Base-by-base conservation (phyloP, 345 rosid species). In the Erodium maritimum region DNA sequence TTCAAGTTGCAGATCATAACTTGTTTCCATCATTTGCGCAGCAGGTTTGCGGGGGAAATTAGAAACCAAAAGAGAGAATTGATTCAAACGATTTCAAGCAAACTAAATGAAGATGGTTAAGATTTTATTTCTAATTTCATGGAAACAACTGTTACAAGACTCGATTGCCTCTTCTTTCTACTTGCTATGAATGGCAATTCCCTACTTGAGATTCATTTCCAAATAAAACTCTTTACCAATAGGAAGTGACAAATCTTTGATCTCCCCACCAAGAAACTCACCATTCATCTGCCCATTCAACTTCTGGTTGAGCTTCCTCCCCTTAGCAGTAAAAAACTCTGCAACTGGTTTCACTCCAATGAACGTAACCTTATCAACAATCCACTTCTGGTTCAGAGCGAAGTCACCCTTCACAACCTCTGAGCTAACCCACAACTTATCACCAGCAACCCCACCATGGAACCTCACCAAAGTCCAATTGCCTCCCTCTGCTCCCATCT, bases 381-480 rank as follows among this genome's bases (percentile, higher is more conserved):
- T 56, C 89, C 81, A 84, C 58, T 72, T 67, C 67, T 78, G 65
- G 37, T 61, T 79, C 56, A 72, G 1, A 17, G 91, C 83, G 55
- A 71, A 88, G 29, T 34, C 77, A 42, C 78, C 87, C 55, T 78
- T 78, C 34, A 64, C 69, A 42, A 88, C 76, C 54, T 72, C 57
- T 6, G 90, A 83, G 23, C 69, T 69, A 14, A 83, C 57, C 1
- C 56, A 17, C 0, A 65, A 61, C 1, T 48, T 42, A 23, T 70
- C 67, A 10, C 76, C 85, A 0, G 2, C 23, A 17, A 45, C 22
- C 5, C 65, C 67, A 14, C 78, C 72, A 23, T 37, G 4, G 53
- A 88, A 88, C 54, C 33, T 74, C 54, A 83, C 81, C 0, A 75
- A 73, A 48, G 66, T 81, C 93, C 90, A 83, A 1, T 63, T 64